Percentiles rank a stretch among this genome's conserved stretches.
These are phyloP conservation scores for Nectriaceae sp. DNA, from an alignment of 2,329 filamentous ascomycete genomes.

Conservation along the genomic window DNA sequence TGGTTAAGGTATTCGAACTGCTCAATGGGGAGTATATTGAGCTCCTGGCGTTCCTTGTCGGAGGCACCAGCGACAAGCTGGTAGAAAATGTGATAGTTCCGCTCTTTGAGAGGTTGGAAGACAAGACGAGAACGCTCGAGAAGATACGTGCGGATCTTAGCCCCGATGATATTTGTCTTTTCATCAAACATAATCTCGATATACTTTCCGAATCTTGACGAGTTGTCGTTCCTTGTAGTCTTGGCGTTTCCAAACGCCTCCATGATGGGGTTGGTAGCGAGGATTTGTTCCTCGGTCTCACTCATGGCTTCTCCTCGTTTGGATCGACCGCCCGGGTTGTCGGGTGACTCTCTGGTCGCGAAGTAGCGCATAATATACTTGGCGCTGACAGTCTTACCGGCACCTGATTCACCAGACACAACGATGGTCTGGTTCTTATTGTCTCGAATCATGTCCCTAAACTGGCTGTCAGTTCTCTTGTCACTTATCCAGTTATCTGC, in stretches of 20 bases:
- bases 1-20: conserved; percentile 97
- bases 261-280: conserved; percentile 99
- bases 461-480: conserved; percentile 37
- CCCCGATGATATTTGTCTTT: conserved; percentile 93
- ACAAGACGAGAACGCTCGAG: conserved; percentile 94
- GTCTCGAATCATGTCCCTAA: conserved; percentile 94
- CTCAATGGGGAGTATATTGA: conserved; percentile 79
- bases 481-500: not conserved
- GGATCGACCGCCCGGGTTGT: conserved; percentile 75
- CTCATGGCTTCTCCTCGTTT: conserved; percentile 86
- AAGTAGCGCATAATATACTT: conserved; percentile 99
- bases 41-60: conserved; percentile 76
- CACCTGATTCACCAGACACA: conserved; percentile 98
- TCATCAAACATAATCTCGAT: conserved; percentile 99
- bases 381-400: conserved; percentile 97
- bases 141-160: conserved; percentile 94
- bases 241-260: conserved; percentile 99
- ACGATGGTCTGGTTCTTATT: conserved; percentile 97
- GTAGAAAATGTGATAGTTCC: conserved; percentile 99
- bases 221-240: conserved; percentile 99
- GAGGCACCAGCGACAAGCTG: conserved; percentile 92
- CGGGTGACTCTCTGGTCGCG: conserved; percentile 91
- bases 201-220: conserved; percentile 98
- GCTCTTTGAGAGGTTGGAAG: conserved; percentile 95
- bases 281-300: conserved; percentile 96